Base-by-base conservation (phyloP, 441 rosid genomes). In the Pelargonium cotyledonis region DNA sequence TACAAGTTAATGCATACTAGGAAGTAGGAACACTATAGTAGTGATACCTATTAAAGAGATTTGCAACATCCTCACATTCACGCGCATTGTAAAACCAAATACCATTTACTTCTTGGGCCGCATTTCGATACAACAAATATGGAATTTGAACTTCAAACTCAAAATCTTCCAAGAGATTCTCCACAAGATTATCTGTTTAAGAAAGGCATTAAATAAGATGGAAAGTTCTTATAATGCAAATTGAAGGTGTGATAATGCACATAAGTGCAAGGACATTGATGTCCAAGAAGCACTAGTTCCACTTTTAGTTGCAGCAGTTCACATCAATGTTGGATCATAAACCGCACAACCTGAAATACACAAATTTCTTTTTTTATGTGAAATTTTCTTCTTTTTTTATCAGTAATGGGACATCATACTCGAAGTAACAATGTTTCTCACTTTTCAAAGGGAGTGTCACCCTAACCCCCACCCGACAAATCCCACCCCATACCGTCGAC, bases 161-260 rank as follows among this genome's bases (percentile, higher is more conserved):
- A 47, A 88, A 88, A 83, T 89, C 95, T 46, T 85, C 95, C 71
- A 89, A 66, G n/a, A 86, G 80, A 84, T 85, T 82, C 82, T 86
- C 91, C 72, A 89, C 91, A 16, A 85, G 78, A 79, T 89, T 89
- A 55, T 87, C 85, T 85, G 84, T 72, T 71, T 10, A 31, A 2
- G 68, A 2, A 66, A 69, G 73, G 31, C 12, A 40, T 6, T 16
- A 16, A 7, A 35, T 14, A 44, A 65, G 14, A 46, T 29, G 53
- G 69, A 47, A 67, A 68, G 51, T 7, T 5, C 5, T 5, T 26
- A 21, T 46, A 21, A 57, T 31, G 9, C 31, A 47, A 14, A 31
- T 3, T 9, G 53, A 0, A 9, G 53, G 53, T 9, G 43, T 6
- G 16, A 3, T 21, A 9, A 73, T 11, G 14, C 5, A 15, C 62